Base-by-base conservation (phyloP, 2,329 filamentous ascomycete species). In the Colletotrichum simmondsii region DNA sequence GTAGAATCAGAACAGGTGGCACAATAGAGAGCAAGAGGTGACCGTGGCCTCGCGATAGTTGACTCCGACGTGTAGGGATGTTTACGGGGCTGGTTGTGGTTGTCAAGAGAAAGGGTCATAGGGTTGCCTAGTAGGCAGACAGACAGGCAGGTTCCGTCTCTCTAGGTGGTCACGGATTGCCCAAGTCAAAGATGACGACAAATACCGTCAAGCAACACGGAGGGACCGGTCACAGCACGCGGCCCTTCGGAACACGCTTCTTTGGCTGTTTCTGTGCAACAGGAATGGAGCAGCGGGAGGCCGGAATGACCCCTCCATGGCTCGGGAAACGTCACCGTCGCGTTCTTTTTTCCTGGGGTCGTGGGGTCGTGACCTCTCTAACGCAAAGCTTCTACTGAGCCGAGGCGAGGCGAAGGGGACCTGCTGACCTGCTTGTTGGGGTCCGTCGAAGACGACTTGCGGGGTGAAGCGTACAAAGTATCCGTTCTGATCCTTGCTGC, bases 311-410 rank as follows among this genome's bases (percentile, higher is more conserved):
- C 66, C 32, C 66, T 70, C 70, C 54, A 57, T 59, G 26, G 46
- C 53, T 11, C 28, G 24, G 16, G 24, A 58, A 72, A 72, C 65
- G 58, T 68, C 69, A 68, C 53, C 19, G 57, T 67, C 35, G 62
- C 53, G 65, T 59, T 24, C 54, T 53, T 57, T 56, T 65, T 28
- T 28, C 22, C 22, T 56, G 22, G 24, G 22, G 53, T 65, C 66
- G 60, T 57, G 67, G 71, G 66, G 71, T 73, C 71, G 71, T 73
- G 71, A 73, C 71, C 68, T 67, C 35, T 61, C 49, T n/a, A 28
- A 46, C 49, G 65, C 56, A 65, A 73, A 61, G 61, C 56, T 42
- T 65, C 61, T 42, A 37, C 37, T 65, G 61, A 71, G 52, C 71
- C 71, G 46, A 73, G 53, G 42, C 61, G 66, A 61, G 28, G 67